phyloP scores from a whole-genome alignment of 129 eudicot genomes.

The Tagetes erecta region DNA sequence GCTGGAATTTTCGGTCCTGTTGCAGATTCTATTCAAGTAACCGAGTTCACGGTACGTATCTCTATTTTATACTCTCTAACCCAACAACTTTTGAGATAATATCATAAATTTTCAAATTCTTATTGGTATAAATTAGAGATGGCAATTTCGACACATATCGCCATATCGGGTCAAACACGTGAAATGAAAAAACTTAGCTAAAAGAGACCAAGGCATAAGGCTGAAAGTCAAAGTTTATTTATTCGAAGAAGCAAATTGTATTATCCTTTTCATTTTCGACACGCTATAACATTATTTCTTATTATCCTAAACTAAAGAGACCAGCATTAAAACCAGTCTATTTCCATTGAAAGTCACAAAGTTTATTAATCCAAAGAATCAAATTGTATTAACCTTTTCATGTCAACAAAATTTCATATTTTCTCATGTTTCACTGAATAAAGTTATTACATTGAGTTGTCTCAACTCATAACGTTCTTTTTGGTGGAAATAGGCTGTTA shows the following conservation, averaged over 20 bases:
- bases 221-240: neutral
- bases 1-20: slow-evolving; percentile 87
- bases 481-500: neutral
- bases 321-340: neutral
- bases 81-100: neutral
- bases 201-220: neutral
- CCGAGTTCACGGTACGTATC: slow-evolving; percentile 88
- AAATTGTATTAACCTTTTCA: neutral
- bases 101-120: neutral
- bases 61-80: neutral
- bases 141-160: neutral
- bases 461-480: neutral
- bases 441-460: neutral
- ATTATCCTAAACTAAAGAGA: neutral
- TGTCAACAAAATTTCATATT: neutral
- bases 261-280: neutral
- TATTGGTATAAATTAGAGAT: neutral
- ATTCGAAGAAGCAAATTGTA: neutral
- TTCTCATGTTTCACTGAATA: neutral
- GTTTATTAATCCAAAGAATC: no score
- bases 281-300: neutral
- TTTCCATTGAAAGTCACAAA: neutral
- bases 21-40: slow-evolving; percentile 86
- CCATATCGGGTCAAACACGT: neutral
- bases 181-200: neutral